Conservation (phyloP, 768 basidiomycete genomes). For the Mrakia hoshinonis region DNA sequence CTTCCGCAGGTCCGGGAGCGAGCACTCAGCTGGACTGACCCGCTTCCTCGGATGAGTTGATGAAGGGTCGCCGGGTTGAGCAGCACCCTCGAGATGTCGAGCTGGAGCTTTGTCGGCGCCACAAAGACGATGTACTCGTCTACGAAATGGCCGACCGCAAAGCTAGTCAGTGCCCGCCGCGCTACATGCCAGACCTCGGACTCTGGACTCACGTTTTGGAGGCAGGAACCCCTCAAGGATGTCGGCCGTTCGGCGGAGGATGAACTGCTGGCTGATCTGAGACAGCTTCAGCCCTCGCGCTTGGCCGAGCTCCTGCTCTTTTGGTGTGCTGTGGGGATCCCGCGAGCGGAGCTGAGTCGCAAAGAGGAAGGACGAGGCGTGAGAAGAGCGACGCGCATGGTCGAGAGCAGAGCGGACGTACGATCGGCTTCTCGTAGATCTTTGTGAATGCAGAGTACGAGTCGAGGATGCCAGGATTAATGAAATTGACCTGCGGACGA, state of each 20-base stretch:
- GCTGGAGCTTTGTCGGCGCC: conserved; percentile 72
- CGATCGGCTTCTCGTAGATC: conserved; percentile 77
- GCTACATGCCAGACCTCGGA: no score
- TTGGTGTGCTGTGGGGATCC: conserved; percentile 60
- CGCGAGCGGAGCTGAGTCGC: conserved; percentile 51
- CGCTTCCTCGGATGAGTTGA: conserved; percentile 50
- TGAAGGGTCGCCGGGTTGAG: conserved; percentile 63
- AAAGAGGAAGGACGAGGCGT: background rate
- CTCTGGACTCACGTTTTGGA: conserved; percentile 63
- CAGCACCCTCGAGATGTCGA: conserved; percentile 66
- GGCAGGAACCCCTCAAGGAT: conserved; percentile 76
- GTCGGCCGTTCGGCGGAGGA: conserved; percentile 76
- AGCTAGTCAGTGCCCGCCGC: background rate
- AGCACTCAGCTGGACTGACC: conserved; percentile 51
- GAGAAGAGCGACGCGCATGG: conserved; percentile 43
- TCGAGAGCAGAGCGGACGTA: background rate
- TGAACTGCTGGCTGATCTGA: conserved; percentile 72
- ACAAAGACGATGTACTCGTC: conserved; percentile 99
- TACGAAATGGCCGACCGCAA: conserved; percentile 42
- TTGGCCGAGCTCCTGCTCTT: conserved; percentile 69
- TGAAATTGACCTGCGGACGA: conserved; percentile 55
- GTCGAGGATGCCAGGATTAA: conserved; percentile 79
- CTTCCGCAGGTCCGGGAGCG: no score
- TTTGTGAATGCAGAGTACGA: conserved; percentile 41
- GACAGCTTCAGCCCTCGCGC: conserved; percentile 69